A percentile compares a stretch with the other conserved stretches of the same genome.
Evolutionary conservation across 2,329 filamentous ascomycete species (phyloP).

Genomic region (Camptophora hylomeconis): DNA sequence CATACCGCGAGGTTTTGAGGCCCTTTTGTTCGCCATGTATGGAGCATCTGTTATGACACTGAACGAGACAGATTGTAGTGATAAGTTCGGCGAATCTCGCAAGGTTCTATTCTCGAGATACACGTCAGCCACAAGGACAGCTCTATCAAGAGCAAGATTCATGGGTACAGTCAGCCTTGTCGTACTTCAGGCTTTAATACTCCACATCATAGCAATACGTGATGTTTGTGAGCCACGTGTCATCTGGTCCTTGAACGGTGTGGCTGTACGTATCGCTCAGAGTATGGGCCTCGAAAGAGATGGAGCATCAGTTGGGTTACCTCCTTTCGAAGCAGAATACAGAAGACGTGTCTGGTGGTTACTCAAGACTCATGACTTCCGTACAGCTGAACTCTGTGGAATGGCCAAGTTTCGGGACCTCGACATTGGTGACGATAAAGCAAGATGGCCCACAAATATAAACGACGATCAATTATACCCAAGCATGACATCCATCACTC

Average conservation of each 20-base stretch:
- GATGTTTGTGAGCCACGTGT: constrained; percentile 47
- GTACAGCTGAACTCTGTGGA: constrained; percentile 19
- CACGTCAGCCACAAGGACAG: constrained; percentile 14
- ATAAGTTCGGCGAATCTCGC: constrained; percentile 14
- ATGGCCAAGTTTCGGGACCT: constrained; percentile 14
- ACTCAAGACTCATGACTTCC: constrained; percentile 26
- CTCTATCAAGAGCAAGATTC: constrained; percentile 13
- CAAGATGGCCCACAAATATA: constrained; percentile 38
- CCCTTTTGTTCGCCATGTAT: constrained; percentile 24
- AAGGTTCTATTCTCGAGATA: constrained; percentile 16
- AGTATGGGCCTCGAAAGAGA: constrained; percentile 56
- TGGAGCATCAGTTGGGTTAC: constrained; percentile 41
- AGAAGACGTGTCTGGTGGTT: constrained; percentile 56
- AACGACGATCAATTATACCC: constrained; percentile 48
- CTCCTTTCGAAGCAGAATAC: constrained; percentile 55
- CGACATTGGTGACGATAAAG: constrained; percentile 15
- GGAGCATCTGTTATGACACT: constrained; percentile 21
- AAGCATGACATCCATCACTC: constrained; percentile 6
- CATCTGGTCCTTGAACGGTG: constrained; percentile 48
- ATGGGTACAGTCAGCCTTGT: constrained; percentile 33
- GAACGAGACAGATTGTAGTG: constrained; percentile 17
- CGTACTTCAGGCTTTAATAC: constrained; percentile 45
- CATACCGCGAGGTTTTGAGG: constrained; percentile 17
- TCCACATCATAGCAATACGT: constrained; percentile 45
- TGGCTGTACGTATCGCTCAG: constrained; percentile 50